Percentiles rank a stretch among this genome's conserved stretches.
phyloP scores from a whole-genome alignment of 257 asterid species.

The Scutellaria minor region DNA sequence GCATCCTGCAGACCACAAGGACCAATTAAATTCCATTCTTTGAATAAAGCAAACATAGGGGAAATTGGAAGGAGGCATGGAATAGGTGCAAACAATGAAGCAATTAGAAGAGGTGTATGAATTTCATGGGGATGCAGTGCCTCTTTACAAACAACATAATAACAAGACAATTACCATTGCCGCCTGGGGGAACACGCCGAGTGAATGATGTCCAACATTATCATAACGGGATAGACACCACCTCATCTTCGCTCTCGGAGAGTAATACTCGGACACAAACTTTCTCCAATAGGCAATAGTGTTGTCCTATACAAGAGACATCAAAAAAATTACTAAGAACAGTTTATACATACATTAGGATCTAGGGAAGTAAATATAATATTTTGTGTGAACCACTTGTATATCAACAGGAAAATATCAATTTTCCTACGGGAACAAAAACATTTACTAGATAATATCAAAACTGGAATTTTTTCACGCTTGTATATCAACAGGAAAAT shows the following conservation, averaged over 20 bases:
- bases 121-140: conserved; percentile 4
- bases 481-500: background rate
- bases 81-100: background rate
- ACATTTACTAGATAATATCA: background rate
- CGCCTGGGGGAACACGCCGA: conserved; percentile 92
- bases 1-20: conserved; percentile 66
- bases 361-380: conserved; percentile 10
- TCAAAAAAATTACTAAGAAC: conserved; percentile 10
- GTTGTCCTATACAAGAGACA: conserved; percentile 58
- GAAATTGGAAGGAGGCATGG: conserved; percentile 6
- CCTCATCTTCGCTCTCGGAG: conserved; percentile 92
- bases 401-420: background rate
- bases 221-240: conserved; percentile 93
- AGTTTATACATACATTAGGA: conserved; percentile 10
- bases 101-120: conserved; percentile 10
- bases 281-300: conserved; percentile 93
- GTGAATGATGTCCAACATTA: conserved; percentile 86
- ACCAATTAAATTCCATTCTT: conserved; percentile 21
- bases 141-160: conserved; percentile 1
- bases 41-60: background rate
- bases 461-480: conserved; percentile 9
- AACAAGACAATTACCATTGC: conserved; percentile 67
- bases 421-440: background rate
- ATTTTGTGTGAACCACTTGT: conserved; percentile 2
- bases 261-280: conserved; percentile 91